These are phyloP conservation scores for Saccharomyces hybrid DNA, from an alignment of 1,139 yeast species.

Conservation along the genomic window DNA sequence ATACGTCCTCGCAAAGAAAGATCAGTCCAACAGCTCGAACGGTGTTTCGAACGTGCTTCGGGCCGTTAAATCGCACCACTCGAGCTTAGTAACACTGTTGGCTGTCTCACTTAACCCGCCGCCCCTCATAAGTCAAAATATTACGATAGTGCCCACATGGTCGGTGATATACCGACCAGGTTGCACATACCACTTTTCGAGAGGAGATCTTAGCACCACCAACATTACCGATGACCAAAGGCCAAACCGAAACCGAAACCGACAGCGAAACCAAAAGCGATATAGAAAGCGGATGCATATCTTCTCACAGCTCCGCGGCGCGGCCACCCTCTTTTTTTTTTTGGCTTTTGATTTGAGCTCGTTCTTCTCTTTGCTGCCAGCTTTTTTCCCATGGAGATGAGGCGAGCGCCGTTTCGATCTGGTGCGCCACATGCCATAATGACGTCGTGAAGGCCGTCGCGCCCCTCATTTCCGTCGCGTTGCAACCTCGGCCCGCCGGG, in stretches of 20 bases:
- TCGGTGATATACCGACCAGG: background rate
- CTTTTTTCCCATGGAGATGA: background rate
- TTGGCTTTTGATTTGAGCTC: background rate
- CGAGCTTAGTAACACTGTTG: background rate
- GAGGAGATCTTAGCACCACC: background rate
- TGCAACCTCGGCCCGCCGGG: background rate
- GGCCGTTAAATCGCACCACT: background rate
- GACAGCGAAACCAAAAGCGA: background rate
- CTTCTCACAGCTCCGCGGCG: background rate
- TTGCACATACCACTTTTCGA: background rate
- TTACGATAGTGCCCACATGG: background rate
- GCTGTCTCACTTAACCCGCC: background rate
- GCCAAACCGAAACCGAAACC: background rate
- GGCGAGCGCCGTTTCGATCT: background rate
- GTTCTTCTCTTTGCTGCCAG: background rate
- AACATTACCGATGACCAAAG: background rate
- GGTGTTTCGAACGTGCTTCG: background rate
- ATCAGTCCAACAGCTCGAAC: background rate
- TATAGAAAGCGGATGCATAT: background rate
- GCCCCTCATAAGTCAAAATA: background rate
- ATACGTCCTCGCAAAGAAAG: background rate
- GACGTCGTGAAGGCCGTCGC: background rate
- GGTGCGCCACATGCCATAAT: background rate
- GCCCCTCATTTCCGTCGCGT: background rate
- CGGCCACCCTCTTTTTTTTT: constrained; percentile 1